Evolutionary conservation across 352 stramenopile genomes (phyloP).

Genomic region (Phytophthora syringae): DNA sequence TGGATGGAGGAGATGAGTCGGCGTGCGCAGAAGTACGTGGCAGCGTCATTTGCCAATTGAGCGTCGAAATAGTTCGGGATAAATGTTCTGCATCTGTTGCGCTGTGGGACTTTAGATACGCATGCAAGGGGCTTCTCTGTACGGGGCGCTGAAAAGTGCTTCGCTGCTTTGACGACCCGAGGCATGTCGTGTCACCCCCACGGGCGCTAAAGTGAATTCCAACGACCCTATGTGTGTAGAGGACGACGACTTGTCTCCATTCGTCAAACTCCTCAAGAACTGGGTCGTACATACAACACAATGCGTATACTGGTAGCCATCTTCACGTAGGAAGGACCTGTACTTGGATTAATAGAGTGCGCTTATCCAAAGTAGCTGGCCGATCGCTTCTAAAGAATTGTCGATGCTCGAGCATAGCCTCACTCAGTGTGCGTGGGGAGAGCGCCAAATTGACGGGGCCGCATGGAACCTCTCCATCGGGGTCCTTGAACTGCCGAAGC

Average conservation of each 20-base stretch:
- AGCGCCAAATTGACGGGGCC: conserved; percentile 19
- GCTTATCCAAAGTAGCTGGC: too few species aligned
- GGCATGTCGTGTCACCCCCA: conserved; percentile 37
- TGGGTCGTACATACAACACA: conserved; percentile 61
- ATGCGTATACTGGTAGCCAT: too few species aligned
- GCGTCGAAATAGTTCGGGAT: too few species aligned
- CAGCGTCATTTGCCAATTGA: not conserved
- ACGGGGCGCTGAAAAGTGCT: conserved; percentile 44
- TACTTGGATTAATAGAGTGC: too few species aligned
- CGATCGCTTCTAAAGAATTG: too few species aligned
- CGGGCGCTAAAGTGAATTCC: conserved; percentile 55
- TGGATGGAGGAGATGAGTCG: not conserved
- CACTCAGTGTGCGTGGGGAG: conserved; percentile 1
- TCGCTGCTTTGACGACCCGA: conserved; percentile 20
- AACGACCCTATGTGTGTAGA: conserved; percentile 86
- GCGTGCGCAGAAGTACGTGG: not conserved
- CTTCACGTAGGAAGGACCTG: too few species aligned
- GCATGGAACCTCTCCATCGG: conserved; percentile 35
- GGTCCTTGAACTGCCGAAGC: conserved; percentile 75
- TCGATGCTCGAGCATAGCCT: not conserved
- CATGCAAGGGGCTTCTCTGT: conserved; percentile 31
- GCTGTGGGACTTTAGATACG: too few species aligned
- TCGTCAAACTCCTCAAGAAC: conserved; percentile 81
- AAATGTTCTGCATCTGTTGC: too few species aligned
- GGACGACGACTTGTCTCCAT: conserved; percentile 55